phyloP scores from a whole-genome alignment of 106 monocot genomes.

The Dioscorea alata region DNA sequence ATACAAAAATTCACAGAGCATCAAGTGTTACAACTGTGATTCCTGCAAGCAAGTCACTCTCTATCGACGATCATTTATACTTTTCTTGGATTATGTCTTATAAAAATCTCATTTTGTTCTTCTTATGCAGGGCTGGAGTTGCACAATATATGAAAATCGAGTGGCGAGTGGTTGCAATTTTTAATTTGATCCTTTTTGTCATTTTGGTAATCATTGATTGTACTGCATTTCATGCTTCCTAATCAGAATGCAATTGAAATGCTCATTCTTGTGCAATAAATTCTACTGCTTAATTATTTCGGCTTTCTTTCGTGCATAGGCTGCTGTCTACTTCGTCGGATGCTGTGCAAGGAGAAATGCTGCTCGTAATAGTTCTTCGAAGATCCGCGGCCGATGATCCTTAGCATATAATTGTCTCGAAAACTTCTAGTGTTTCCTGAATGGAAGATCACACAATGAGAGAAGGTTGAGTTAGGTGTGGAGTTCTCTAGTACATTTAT shows the following conservation, averaged over 20 bases:
- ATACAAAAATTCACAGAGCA: slow-evolving; percentile 64
- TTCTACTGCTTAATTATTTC: neutral
- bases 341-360: slow-evolving; percentile 54
- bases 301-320: slow-evolving; percentile 11
- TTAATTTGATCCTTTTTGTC: slow-evolving; percentile 77
- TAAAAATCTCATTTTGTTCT: neutral
- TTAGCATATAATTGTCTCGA: neutral
- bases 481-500: no score
- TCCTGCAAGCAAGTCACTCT: slow-evolving; percentile 84
- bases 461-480: no score
- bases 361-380: slow-evolving; percentile 8
- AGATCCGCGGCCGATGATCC: slow-evolving; percentile 9
- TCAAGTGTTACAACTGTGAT: slow-evolving; percentile 88
- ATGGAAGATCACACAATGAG: no score
- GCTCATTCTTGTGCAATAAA: no score
- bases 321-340: slow-evolving; percentile 42
- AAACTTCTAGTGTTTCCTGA: no score
- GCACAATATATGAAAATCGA: slow-evolving; percentile 88
- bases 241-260: no score
- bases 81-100: no score
- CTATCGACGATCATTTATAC: neutral
- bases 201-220: slow-evolving; percentile 44
- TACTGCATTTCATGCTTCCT: no score
- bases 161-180: slow-evolving; percentile 93
- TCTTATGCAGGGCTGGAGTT: slow-evolving; percentile 82